These are phyloP conservation scores for Fusarium abutilonis DNA, from an alignment of 2,329 filamentous ascomycete species.

Conservation along the genomic window DNA sequence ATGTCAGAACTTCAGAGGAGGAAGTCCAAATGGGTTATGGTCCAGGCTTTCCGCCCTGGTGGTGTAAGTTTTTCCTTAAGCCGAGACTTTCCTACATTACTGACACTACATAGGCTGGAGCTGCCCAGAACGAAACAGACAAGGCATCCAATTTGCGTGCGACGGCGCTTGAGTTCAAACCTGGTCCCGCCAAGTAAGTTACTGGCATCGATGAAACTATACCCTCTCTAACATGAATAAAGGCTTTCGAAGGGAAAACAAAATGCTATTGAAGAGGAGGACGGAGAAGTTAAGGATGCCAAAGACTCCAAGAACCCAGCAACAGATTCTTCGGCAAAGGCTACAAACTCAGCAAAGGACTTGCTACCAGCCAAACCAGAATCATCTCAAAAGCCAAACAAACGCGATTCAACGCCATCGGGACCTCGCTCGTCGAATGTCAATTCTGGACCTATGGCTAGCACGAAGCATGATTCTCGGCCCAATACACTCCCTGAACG, in stretches of 20 bases:
- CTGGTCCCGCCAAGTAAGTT: slow-evolving; percentile 55
- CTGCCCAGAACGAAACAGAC: slow-evolving; percentile 45
- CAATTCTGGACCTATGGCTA: slow-evolving; percentile 26
- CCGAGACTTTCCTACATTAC: slow-evolving; percentile 3
- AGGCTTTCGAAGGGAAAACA: slow-evolving; percentile 37
- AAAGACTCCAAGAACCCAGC: slow-evolving; percentile 47
- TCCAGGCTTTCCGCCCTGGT: slow-evolving; percentile 76
- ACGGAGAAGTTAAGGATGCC: slow-evolving; percentile 76
- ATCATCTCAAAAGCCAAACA: slow-evolving; percentile 43
- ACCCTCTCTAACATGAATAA: slow-evolving; percentile 16
- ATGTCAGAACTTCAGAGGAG: slow-evolving; percentile 75
- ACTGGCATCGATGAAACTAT: background rate
- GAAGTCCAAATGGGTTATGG: slow-evolving; percentile 75
- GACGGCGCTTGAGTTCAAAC: slow-evolving; percentile 72
- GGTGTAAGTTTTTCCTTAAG: slow-evolving; percentile 57
- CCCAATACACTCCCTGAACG: slow-evolving; percentile 53
- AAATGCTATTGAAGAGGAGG: slow-evolving; percentile 66
- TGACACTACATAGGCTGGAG: slow-evolving; percentile 45
- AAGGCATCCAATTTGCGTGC: slow-evolving; percentile 61
- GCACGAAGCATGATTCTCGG: slow-evolving; percentile 43
- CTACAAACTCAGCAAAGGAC: slow-evolving; percentile 45
- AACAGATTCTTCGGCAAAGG: slow-evolving; percentile 20
- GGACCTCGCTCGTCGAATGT: slow-evolving; percentile 45
- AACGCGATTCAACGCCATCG: slow-evolving; percentile 39
- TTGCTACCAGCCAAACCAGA: slow-evolving; percentile 49